Evolutionary conservation across 441 rosid species (phyloP).

Genomic region (Populus trichocarpa): DNA sequence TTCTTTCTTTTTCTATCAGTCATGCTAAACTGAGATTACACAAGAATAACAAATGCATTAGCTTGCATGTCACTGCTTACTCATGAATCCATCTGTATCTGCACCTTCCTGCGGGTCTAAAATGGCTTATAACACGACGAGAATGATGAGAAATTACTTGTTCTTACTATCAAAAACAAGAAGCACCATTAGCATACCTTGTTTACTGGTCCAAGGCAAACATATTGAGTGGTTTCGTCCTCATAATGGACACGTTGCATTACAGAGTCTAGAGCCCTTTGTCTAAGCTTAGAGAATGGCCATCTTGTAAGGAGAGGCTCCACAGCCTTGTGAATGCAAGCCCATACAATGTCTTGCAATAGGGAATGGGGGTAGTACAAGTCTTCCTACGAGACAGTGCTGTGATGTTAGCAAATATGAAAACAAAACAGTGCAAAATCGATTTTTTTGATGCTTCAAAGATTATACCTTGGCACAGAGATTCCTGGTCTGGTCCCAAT

Average conservation of each 20-base stretch:
- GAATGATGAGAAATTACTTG: not conserved
- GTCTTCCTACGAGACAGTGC: constrained; percentile 44
- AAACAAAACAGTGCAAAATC: not conserved
- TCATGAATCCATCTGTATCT: too few relatives aligned
- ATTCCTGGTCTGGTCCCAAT: constrained; percentile 69
- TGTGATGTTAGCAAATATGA: not conserved
- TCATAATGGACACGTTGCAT: constrained; percentile 63
- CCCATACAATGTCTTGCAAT: constrained; percentile 63
- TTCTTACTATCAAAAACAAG: not conserved
- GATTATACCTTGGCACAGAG: constrained; percentile 68
- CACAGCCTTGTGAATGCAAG: constrained; percentile 32
- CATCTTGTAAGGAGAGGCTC: constrained; percentile 55
- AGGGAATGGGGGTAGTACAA: constrained; percentile 50
- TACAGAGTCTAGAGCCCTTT: constrained; percentile 33
- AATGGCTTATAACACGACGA: too few relatives aligned
- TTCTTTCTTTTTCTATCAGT: too few relatives aligned
- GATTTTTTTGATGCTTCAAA: too few relatives aligned
- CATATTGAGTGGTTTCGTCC: constrained; percentile 47
- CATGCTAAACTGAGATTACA: too few relatives aligned
- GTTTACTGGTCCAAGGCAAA: constrained; percentile 63
- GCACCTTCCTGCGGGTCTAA: too few relatives aligned
- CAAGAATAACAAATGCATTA: too few relatives aligned
- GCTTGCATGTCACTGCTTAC: too few relatives aligned
- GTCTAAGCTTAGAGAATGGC: constrained; percentile 51
- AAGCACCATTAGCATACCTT: constrained; percentile 34